These are phyloP conservation scores for Drechslerella stenobrocha DNA, from an alignment of 2,329 filamentous ascomycete species.

Conservation along the genomic window DNA sequence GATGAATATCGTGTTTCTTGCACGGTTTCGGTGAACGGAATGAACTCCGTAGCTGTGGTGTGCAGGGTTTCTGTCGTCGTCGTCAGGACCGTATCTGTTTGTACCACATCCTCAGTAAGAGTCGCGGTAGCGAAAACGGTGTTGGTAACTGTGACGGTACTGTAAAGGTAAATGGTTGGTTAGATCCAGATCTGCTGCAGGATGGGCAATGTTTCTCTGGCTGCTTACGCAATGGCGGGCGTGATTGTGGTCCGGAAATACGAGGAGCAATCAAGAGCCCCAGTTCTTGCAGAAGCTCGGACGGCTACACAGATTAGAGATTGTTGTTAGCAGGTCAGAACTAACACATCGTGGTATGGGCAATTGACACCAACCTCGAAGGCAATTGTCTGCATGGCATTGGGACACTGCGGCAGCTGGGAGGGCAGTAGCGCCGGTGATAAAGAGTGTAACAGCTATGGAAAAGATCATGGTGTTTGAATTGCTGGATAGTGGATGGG, in stretches of 20 bases:
- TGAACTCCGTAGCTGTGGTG: neutral
- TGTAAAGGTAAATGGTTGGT: neutral
- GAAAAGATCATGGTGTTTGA: neutral
- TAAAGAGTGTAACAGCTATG: neutral
- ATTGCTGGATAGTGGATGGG: neutral
- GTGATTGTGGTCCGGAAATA: neutral
- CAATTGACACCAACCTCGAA: neutral
- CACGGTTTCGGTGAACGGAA: conserved; percentile 5
- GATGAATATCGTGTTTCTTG: conserved; percentile 7
- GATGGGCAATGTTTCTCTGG: too few relatives aligned
- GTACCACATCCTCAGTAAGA: neutral
- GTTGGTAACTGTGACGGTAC: conserved; percentile 1
- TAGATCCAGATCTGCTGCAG: neutral
- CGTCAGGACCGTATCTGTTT: neutral
- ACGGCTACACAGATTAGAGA: neutral
- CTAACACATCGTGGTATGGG: neutral
- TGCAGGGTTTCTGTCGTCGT: conserved; percentile 5
- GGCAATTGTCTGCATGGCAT: conserved; percentile 1
- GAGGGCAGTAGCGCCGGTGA: neutral
- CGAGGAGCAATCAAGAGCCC: neutral
- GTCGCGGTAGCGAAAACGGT: neutral
- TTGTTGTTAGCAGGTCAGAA: neutral
- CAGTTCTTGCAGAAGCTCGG: neutral
- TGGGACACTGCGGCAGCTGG: neutral
- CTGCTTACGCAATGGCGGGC: neutral